Percentiles rank a stretch among this genome's conserved stretches.
Conservation (phyloP, 2,329 filamentous ascomycete species). For the Neopestalotiopsis clavispora region DNA sequence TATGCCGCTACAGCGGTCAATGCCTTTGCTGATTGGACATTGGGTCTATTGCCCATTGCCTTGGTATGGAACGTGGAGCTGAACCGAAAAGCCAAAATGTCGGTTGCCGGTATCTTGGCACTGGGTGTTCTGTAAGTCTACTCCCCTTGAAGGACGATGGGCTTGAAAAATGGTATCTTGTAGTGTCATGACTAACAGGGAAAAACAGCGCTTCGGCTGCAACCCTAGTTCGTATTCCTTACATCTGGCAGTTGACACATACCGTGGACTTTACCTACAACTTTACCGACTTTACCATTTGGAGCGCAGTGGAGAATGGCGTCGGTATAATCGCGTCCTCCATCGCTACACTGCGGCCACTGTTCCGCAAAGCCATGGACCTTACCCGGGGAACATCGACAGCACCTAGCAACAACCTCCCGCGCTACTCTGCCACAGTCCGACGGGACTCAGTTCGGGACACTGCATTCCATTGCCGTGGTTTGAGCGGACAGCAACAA, state of each 20-base stretch:
- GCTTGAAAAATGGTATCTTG: too few relatives aligned
- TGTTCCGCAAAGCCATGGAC: slow-evolving; percentile 32
- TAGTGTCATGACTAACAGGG: not conserved
- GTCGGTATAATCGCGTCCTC: slow-evolving; percentile 45
- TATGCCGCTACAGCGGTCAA: slow-evolving; percentile 41
- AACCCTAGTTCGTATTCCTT: slow-evolving; percentile 48
- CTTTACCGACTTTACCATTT: slow-evolving; percentile 47
- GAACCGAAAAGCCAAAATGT: slow-evolving; percentile 38
- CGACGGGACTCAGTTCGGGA: not conserved
- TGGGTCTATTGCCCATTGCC: slow-evolving; percentile 41
- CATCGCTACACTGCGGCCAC: slow-evolving; percentile 42
- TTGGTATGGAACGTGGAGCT: slow-evolving; percentile 42
- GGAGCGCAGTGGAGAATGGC: slow-evolving; percentile 48
- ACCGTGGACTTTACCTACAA: slow-evolving; percentile 44
- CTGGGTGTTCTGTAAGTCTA: slow-evolving; percentile 43
- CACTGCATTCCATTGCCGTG: slow-evolving; percentile 13
- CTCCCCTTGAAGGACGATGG: too few relatives aligned
- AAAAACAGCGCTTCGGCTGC: slow-evolving; percentile 41
- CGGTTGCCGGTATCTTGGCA: slow-evolving; percentile 35
- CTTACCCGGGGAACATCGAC: not conserved
- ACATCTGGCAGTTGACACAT: slow-evolving; percentile 41
- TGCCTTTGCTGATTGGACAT: slow-evolving; percentile 39
- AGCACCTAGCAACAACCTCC: not conserved
- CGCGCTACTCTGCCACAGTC: not conserved
- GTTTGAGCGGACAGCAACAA: not conserved